Conservation (phyloP, 805 yeast species). For the Debaryomyces tyrocola region DNA sequence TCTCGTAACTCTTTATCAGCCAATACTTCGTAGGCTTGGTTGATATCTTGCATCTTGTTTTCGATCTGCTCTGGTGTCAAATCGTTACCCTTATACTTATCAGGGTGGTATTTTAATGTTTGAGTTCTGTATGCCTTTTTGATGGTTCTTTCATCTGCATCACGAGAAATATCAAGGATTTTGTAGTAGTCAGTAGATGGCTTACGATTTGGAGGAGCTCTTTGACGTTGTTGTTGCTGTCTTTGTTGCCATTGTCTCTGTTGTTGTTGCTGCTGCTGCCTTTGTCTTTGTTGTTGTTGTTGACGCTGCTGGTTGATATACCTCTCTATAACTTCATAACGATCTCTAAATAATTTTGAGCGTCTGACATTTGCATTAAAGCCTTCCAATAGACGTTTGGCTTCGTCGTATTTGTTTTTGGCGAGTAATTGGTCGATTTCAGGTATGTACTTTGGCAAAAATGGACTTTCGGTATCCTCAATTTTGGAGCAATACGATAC, state of each 20-base stretch:
- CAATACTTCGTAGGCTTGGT: slow-evolving; percentile 87
- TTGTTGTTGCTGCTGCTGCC: slow-evolving; percentile 44
- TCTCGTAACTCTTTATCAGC: slow-evolving; percentile 63
- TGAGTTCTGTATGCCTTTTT: slow-evolving; percentile 78
- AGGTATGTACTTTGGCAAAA: slow-evolving; percentile 40
- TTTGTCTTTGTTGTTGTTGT: slow-evolving; percentile 34
- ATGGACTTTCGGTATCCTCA: slow-evolving; percentile 14
- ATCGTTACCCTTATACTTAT: slow-evolving; percentile 73
- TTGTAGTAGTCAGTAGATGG: slow-evolving; percentile 75
- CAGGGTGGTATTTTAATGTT: slow-evolving; percentile 87
- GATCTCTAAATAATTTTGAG: slow-evolving; percentile 37
- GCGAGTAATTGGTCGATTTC: slow-evolving; percentile 37
- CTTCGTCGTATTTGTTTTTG: slow-evolving; percentile 36
- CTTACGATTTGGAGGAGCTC: slow-evolving; percentile 28
- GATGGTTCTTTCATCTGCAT: slow-evolving; percentile 71
- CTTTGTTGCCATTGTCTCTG: slow-evolving; percentile 49
- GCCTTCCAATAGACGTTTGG: slow-evolving; percentile 33
- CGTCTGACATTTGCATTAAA: slow-evolving; percentile 36
- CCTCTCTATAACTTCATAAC: slow-evolving; percentile 31
- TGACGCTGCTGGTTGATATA: slow-evolving; percentile 22
- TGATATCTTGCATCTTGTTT: slow-evolving; percentile 84
- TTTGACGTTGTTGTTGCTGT: slow-evolving; percentile 27
- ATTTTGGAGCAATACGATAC: slow-evolving; percentile 24
- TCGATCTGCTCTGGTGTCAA: slow-evolving; percentile 69
- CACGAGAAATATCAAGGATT: slow-evolving; percentile 61